phyloP scores from a whole-genome alignment of 169 alveolate species.

The Eimeria sp. region DNA sequence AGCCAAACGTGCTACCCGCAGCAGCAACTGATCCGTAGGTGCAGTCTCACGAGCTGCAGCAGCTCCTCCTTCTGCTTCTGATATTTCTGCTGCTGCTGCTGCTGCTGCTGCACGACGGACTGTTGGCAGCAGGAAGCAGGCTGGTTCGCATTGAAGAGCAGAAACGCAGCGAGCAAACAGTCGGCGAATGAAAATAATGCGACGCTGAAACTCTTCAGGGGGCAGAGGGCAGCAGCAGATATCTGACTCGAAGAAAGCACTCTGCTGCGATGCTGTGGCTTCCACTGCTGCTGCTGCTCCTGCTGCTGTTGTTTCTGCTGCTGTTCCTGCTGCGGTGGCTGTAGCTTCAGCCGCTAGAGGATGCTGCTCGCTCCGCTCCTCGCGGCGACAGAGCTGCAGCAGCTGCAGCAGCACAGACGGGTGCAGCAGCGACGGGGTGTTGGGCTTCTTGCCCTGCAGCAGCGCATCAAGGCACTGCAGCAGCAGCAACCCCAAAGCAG shows the following conservation, averaged over 20 bases:
- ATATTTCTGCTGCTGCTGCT: conserved; percentile 29
- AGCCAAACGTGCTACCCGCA: conserved; percentile 23
- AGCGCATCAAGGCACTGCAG: conserved; percentile 10
- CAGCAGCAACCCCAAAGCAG: conserved; percentile 27
- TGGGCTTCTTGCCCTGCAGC: conserved; percentile 24
- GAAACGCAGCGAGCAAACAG: conserved; percentile 47
- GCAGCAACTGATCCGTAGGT: background rate
- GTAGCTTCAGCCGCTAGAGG: background rate
- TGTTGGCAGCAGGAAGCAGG: conserved; percentile 22
- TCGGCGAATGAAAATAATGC: conserved; percentile 9
- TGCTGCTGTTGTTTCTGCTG: background rate
- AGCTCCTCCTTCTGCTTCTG: conserved; percentile 24
- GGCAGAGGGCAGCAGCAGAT: conserved; percentile 26
- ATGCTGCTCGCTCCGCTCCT: background rate
- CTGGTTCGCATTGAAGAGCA: conserved; percentile 36
- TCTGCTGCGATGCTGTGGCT: conserved; percentile 25
- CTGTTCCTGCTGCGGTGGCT: conserved; percentile 1
- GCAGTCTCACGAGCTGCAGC: background rate
- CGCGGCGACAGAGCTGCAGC: conserved; percentile 10
- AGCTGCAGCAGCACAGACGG: conserved; percentile 42
- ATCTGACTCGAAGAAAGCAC: background rate
- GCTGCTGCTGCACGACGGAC: conserved; percentile 51
- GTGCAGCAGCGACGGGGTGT: conserved; percentile 7
- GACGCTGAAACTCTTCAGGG: conserved; percentile 17
- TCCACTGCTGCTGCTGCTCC: conserved; percentile 10